Conservation (phyloP, 352 stramenopile species). For the Phytophthora colocasiae region DNA sequence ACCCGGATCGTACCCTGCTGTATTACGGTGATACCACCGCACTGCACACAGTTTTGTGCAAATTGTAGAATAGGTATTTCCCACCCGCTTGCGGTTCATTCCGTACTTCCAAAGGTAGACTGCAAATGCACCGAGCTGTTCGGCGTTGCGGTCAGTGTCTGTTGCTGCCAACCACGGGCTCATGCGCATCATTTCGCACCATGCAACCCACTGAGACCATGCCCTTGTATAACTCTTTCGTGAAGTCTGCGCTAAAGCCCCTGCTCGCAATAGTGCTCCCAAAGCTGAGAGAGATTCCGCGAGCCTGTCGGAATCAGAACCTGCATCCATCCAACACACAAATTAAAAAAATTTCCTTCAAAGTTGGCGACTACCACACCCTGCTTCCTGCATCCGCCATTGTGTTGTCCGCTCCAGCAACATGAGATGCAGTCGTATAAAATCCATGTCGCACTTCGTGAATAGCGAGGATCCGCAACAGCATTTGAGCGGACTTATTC, state of each 20-base stretch:
- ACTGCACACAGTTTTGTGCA: too few relatives aligned
- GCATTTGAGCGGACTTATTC: too few relatives aligned
- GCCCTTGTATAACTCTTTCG: conserved; percentile 7
- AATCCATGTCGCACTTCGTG: too few relatives aligned
- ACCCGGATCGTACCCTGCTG: conserved; percentile 26
- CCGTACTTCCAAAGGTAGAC: too few relatives aligned
- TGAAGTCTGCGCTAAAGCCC: conserved; percentile 17
- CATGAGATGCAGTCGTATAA: conserved; percentile 8
- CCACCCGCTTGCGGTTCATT: too few relatives aligned
- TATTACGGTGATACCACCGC: too few relatives aligned
- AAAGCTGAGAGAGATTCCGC: conserved; percentile 26
- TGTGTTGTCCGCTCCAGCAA: conserved; percentile 13
- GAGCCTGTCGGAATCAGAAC: conserved; percentile 12
- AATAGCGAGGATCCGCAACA: too few relatives aligned
- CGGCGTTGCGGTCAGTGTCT: too few relatives aligned
- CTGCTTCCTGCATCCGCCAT: conserved; percentile 28
- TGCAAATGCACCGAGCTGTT: too few relatives aligned
- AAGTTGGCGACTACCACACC: conserved; percentile 19
- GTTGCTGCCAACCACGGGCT: too few relatives aligned
- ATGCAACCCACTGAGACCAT: conserved; percentile 10
- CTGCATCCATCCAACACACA: conserved; percentile 9
- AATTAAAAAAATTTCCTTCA: conserved; percentile 6
- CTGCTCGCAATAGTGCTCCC: conserved; percentile 21
- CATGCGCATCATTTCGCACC: conserved; percentile 24
- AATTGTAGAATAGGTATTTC: too few relatives aligned